Conservation (phyloP, 2,329 filamentous ascomycete genomes). For the Xylariaceae sp. region DNA sequence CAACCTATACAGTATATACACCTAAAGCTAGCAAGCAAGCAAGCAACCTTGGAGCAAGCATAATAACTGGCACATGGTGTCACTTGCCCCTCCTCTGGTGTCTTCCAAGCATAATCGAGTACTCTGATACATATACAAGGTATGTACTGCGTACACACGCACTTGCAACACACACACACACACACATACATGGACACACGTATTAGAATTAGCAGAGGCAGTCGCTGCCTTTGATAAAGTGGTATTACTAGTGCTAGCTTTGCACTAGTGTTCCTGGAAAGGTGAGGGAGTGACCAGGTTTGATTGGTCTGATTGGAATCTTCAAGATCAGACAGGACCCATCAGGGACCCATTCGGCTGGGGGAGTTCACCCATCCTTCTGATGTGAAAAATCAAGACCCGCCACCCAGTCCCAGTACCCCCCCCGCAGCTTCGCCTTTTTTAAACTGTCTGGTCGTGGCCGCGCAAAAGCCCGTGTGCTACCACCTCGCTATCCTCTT, state of each 20-base stretch:
- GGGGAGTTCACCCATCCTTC: slow-evolving; percentile 1
- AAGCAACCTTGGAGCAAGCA: background rate
- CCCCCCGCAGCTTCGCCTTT: slow-evolving; percentile 28
- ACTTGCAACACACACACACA: too few species aligned
- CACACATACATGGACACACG: too few species aligned
- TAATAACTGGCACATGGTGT: background rate
- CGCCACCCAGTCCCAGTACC: slow-evolving; percentile 29
- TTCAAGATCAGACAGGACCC: slow-evolving; percentile 28
- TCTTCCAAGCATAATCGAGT: too few species aligned
- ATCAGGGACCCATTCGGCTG: slow-evolving; percentile 16
- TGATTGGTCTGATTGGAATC: slow-evolving; percentile 21
- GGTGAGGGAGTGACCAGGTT: slow-evolving; percentile 6
- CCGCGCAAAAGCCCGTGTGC: slow-evolving; percentile 47
- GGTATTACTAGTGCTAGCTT: slow-evolving; percentile 28
- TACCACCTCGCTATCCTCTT: slow-evolving; percentile 55
- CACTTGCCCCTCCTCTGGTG: background rate
- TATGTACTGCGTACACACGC: too few species aligned
- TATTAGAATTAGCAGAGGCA: background rate
- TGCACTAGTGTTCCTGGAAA: slow-evolving; percentile 22
- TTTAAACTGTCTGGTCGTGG: slow-evolving; percentile 46
- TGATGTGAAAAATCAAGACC: slow-evolving; percentile 21
- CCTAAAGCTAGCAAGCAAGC: background rate
- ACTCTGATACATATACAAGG: too few species aligned
- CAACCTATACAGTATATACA: background rate
- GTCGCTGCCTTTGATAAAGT: slow-evolving; percentile 20